phyloP scores from a whole-genome alignment of 768 basidiomycete species.

The Tremella yokohamensis region DNA sequence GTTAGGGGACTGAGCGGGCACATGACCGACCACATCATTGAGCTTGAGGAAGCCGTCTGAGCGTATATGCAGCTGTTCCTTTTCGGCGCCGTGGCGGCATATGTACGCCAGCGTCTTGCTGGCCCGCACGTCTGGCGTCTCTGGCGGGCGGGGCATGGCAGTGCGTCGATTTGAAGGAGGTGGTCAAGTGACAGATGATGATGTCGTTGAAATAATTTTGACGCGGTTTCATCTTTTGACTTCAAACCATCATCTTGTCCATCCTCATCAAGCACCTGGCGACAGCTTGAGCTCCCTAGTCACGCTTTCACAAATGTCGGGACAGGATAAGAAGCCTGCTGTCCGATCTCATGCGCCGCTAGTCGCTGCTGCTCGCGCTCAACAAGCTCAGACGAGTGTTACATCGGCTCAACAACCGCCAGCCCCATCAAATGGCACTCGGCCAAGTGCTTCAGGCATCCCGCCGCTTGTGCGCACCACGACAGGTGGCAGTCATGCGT shows the following conservation, averaged over 20 bases:
- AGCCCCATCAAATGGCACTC: not conserved
- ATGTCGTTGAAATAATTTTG: too few relatives aligned
- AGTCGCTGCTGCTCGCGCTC: not conserved
- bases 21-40: slow-evolving; percentile 68
- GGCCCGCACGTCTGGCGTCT: slow-evolving; percentile 65
- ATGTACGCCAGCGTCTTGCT: slow-evolving; percentile 89
- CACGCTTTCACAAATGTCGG: not conserved
- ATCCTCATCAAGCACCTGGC: too few relatives aligned
- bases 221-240: too few relatives aligned
- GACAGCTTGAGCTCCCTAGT: too few relatives aligned
- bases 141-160: slow-evolving; percentile 52
- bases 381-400: not conserved
- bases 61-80: slow-evolving; percentile 70
- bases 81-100: slow-evolving; percentile 81
- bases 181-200: not conserved
- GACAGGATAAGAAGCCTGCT: not conserved
- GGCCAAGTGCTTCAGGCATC: not conserved
- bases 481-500: not conserved
- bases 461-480: not conserved
- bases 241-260: too few relatives aligned
- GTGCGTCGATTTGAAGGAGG: not conserved
- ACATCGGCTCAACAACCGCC: not conserved
- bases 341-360: not conserved
- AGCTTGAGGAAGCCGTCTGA: slow-evolving; percentile 82
- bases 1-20: not conserved